A percentile compares a stretch with the other conserved stretches of the same genome.
These are phyloP conservation scores for Aspergillus wentii DNA, from an alignment of 495 filamentous ascomycete genomes.

Conservation along the genomic window DNA sequence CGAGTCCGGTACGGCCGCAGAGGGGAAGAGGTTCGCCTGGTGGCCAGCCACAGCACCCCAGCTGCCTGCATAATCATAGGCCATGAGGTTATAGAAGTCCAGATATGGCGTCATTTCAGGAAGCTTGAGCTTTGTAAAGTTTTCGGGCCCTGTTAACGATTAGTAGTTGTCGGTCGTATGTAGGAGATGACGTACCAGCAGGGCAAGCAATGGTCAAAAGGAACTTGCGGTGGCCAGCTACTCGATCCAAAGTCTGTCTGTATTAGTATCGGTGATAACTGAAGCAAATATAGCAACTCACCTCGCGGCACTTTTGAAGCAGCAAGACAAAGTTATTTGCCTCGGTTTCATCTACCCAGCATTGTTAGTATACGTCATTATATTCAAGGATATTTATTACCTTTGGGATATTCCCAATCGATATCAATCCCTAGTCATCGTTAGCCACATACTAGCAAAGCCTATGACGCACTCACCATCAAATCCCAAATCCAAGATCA, in stretches of 20 bases:
- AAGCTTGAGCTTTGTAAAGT: constrained; percentile 67
- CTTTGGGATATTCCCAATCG: constrained; percentile 57
- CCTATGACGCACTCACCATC: constrained; percentile 52
- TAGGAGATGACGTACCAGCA: constrained; percentile 24
- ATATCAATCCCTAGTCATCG: constrained; percentile 47
- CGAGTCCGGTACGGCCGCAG: constrained; percentile 43
- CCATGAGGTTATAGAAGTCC: constrained; percentile 81
- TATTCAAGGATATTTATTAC: no score
- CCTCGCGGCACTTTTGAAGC: constrained; percentile 58
- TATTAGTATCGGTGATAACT: constrained; percentile 3
- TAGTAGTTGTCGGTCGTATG: neutral
- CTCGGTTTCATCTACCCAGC: constrained; percentile 45
- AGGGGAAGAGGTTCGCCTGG: constrained; percentile 70
- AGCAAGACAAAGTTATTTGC: constrained; percentile 68
- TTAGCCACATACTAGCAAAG: neutral
- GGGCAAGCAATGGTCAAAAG: constrained; percentile 71
- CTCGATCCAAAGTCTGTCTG: constrained; percentile 52
- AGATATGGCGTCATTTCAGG: constrained; percentile 65
- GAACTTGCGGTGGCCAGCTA: constrained; percentile 58
- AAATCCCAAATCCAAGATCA: constrained; percentile 65
- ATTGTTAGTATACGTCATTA: constrained; percentile 5
- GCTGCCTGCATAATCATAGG: constrained; percentile 73
- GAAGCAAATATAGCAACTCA: constrained; percentile 8
- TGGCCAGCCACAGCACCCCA: constrained; percentile 76
- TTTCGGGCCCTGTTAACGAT: constrained; percentile 34